Percentiles rank a stretch among this genome's conserved stretches.
phyloP scores from a whole-genome alignment of 1,284 basidiomycete species.

The Mycosarcoma maydis region DNA sequence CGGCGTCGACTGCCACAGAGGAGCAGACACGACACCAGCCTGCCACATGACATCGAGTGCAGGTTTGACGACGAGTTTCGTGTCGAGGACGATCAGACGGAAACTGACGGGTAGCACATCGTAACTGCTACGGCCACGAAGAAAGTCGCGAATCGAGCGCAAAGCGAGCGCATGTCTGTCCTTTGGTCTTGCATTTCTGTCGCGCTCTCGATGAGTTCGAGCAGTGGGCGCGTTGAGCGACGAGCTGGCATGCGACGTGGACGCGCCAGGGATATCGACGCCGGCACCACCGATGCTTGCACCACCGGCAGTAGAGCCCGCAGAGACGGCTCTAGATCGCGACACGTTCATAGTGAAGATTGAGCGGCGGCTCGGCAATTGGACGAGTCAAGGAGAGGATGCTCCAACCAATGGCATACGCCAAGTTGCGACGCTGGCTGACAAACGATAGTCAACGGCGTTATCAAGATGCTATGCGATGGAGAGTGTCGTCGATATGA shows the following conservation, averaged over 20 bases:
- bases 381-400: too few species aligned
- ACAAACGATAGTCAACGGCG: too few species aligned
- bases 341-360: conserved; percentile 26
- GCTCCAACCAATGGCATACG: too few species aligned
- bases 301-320: conserved; percentile 13
- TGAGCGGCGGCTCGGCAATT: background rate
- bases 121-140: conserved; percentile 86
- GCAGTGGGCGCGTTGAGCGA: conserved; percentile 7
- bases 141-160: conserved; percentile 79
- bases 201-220: conserved; percentile 31
- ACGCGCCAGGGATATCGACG: conserved; percentile 34
- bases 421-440: too few species aligned
- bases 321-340: conserved; percentile 25
- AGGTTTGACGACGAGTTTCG: conserved; percentile 63
- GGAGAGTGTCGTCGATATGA: too few species aligned
- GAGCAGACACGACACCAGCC: conserved; percentile 87
- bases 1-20: conserved; percentile 75
- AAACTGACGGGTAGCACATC: conserved; percentile 97
- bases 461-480: too few species aligned
- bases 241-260: conserved; percentile 19
- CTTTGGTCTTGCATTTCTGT: conserved; percentile 35
- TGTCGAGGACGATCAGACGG: conserved; percentile 92
- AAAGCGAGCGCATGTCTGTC: conserved; percentile 71
- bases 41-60: conserved; percentile 67
- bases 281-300: background rate